phyloP scores from a whole-genome alignment of 441 rosid species.

The Croton laevigatus region DNA sequence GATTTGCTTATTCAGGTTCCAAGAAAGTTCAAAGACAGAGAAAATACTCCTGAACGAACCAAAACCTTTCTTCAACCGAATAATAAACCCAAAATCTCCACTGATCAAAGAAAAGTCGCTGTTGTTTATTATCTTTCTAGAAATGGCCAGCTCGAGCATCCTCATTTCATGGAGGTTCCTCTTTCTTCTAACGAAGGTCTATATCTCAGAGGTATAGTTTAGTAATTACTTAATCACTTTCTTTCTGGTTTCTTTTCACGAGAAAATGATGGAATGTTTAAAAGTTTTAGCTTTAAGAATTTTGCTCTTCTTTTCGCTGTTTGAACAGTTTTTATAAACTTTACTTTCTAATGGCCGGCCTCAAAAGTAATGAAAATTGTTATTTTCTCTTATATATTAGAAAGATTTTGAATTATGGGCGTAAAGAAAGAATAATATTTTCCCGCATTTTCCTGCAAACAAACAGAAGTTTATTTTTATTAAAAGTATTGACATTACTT shows the following conservation, averaged over 20 bases:
- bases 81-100: constrained; percentile 26
- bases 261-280: not conserved
- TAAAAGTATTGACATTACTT: not conserved
- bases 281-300: not conserved
- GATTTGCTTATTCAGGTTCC: constrained; percentile 43
- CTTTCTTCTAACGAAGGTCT: constrained; percentile 72
- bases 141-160: constrained; percentile 95
- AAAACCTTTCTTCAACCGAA: constrained; percentile 47
- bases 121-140: constrained; percentile 87
- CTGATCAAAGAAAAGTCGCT: constrained; percentile 40
- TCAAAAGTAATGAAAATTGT: not conserved
- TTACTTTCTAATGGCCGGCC: too few species aligned
- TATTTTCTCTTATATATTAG: too few species aligned
- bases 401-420: too few species aligned
- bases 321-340: too few species aligned
- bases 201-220: constrained; percentile 62
- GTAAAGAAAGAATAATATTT: not conserved
- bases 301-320: too few species aligned
- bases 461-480: constrained; percentile 1
- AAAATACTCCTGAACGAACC: constrained; percentile 64
- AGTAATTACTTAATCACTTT: not conserved
- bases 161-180: constrained; percentile 88
- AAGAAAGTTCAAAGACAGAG: constrained; percentile 48
- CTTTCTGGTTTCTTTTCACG: not conserved
- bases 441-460: constrained; percentile 14